Conservation (phyloP, 139 green algal species). For the Chlorella ohadii region DNA sequence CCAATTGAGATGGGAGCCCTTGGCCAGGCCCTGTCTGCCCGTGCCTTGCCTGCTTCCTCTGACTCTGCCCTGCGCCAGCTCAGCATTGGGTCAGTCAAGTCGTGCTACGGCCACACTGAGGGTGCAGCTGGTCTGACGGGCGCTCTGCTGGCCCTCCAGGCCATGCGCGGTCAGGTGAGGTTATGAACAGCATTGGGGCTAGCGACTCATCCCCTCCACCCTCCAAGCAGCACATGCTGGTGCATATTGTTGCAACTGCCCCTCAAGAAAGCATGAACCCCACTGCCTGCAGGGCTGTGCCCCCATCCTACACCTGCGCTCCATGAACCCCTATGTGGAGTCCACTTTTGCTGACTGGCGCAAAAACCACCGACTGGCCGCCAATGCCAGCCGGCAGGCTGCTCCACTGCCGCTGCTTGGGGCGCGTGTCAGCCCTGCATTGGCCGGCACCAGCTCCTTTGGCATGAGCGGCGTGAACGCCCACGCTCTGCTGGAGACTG, state of each 20-base stretch:
- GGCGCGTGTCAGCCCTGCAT: no score
- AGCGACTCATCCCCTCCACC: no score
- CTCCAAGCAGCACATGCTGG: background rate
- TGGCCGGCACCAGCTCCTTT: slow-evolving; percentile 56
- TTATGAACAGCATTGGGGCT: background rate
- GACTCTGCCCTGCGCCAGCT: background rate
- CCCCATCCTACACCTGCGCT: slow-evolving; percentile 68
- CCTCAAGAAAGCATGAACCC: no score
- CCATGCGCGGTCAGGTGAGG: background rate
- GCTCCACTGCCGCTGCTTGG: background rate
- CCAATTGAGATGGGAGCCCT: slow-evolving; percentile 86
- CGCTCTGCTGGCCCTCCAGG: slow-evolving; percentile 57
- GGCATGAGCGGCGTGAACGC: slow-evolving; percentile 65
- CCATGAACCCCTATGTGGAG: slow-evolving; percentile 71
- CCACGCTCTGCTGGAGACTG: slow-evolving; percentile 39
- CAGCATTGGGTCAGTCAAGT: slow-evolving; percentile 51
- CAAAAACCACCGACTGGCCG: background rate
- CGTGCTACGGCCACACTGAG: slow-evolving; percentile 67
- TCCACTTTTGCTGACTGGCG: slow-evolving; percentile 11
- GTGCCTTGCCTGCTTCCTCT: no score
- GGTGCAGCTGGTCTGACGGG: slow-evolving; percentile 69
- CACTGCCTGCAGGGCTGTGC: background rate
- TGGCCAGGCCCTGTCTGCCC: slow-evolving; percentile 1
- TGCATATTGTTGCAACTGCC: no score
- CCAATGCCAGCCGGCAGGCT: background rate